Conservation (phyloP, 257 asterid genomes). For the Plectranthus barbatus region DNA sequence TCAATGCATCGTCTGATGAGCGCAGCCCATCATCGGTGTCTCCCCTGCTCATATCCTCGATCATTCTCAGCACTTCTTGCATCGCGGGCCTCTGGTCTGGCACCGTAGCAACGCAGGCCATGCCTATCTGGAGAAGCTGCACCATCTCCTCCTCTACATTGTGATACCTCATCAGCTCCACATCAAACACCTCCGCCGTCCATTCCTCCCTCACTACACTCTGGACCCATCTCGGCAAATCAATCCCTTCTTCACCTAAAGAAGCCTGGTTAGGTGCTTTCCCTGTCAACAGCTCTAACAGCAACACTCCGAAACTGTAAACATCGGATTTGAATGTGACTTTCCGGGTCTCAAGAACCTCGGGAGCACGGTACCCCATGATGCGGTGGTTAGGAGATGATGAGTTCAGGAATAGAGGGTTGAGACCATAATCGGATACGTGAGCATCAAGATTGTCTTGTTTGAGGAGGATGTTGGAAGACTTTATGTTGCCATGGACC, state of each 20-base stretch:
- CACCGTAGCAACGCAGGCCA: slow-evolving; percentile 75
- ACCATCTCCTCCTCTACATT: slow-evolving; percentile 98
- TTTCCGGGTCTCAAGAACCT: slow-evolving; percentile 74
- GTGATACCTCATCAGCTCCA: slow-evolving; percentile 86
- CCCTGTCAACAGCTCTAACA: slow-evolving; percentile 79
- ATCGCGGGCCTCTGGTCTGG: slow-evolving; percentile 83
- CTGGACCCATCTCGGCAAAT: slow-evolving; percentile 94
- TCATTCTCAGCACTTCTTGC: slow-evolving; percentile 72
- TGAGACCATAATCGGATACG: slow-evolving; percentile 77
- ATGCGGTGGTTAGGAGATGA: slow-evolving; percentile 68
- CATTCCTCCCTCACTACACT: slow-evolving; percentile 96
- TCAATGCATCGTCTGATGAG: slow-evolving; percentile 65
- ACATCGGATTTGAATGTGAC: slow-evolving; percentile 78
- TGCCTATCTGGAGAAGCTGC: slow-evolving; percentile 88
- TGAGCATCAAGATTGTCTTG: slow-evolving; percentile 57
- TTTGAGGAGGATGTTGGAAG: slow-evolving; percentile 80
- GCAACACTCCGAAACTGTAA: slow-evolving; percentile 77
- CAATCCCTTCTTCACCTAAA: slow-evolving; percentile 88
- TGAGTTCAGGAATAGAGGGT: slow-evolving; percentile 56
- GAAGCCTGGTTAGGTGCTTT: slow-evolving; percentile 96
- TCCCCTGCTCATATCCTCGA: slow-evolving; percentile 68
- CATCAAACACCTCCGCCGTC: slow-evolving; percentile 97
- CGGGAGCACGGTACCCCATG: slow-evolving; percentile 93
- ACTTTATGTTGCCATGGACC: slow-evolving; percentile 90
- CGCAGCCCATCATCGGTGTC: slow-evolving; percentile 69